Evolutionary conservation across 73 alveolate genomes (phyloP).

Genomic region (Durusdinium trenchii): DNA sequence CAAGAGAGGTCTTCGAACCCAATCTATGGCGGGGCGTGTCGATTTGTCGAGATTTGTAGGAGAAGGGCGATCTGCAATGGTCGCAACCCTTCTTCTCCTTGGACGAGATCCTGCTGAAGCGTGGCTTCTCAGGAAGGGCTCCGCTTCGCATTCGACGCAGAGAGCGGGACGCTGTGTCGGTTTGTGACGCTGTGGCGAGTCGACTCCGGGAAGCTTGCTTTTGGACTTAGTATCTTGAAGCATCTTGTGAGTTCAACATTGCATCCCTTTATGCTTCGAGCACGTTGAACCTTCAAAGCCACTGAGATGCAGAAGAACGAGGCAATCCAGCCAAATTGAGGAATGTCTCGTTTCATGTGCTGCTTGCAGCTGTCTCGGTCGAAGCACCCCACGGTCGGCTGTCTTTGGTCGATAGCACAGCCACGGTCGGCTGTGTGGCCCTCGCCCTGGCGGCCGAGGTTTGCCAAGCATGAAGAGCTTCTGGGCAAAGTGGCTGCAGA

Average conservation of each 20-base stretch:
- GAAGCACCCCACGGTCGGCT: too few species aligned
- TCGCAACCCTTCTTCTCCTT: background rate
- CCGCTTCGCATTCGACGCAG: too few species aligned
- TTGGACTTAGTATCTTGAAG: too few species aligned
- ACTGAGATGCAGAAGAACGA: background rate
- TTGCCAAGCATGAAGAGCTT: conserved; percentile 8
- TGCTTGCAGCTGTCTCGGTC: background rate
- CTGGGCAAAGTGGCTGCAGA: background rate
- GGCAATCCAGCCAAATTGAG: background rate
- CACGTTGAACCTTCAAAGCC: too few species aligned
- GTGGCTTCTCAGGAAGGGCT: too few species aligned
- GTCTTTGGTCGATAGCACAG: too few species aligned
- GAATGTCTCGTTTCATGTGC: background rate
- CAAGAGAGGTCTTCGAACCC: background rate
- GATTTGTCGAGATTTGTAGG: background rate
- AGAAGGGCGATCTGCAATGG: background rate
- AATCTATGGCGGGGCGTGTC: background rate
- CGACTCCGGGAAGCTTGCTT: too few species aligned
- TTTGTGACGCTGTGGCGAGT: too few species aligned
- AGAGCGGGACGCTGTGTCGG: too few species aligned
- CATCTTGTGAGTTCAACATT: too few species aligned
- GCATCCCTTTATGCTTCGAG: too few species aligned
- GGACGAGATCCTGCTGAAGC: background rate
- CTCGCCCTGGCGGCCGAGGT: background rate
- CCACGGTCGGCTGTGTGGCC: background rate